Evolutionary conservation across 148 eudicot genomes (phyloP), one percentile per base, ranked within the genome.

Genomic region (Euryodendron excelsum): DNA sequence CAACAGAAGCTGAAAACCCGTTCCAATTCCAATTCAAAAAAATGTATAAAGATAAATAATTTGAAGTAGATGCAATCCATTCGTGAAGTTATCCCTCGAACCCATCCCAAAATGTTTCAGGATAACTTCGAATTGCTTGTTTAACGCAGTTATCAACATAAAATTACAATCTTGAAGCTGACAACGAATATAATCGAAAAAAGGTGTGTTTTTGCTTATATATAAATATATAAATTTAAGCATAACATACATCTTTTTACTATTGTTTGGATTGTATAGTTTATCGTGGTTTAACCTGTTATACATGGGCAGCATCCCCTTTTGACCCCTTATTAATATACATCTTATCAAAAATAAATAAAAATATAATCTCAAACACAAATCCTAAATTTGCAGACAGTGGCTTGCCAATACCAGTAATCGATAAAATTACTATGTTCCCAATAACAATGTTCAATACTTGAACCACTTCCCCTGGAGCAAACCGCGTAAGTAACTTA

Each of bases 1-100:
- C 59, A 78, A n/a, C 69, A 39, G 14, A 37, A 78, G 79, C 73
- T 1, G 12, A 67, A 50, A 45, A 9, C 15, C 21, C 34, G 27
- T 66, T 50, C 60, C 23, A 61, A 17, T 63, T 62, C 41, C 66
- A 52, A 23, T 37, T 70, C 61, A 37, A 66, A 58, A 21, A 13
- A 2, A 74, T 25, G 13, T 1, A 60, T 23, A 45, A 53, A 45
- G 41, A 45, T 9, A 28, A 23, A 72, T 21, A 20, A 13, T 25
- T 33, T n/a, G 18, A 14, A 50, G 25, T 33, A 71, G 18, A 20
- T 61, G 71, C 41, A 12, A 28, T 50, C 9, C 47, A 55, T 48
- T 47, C 37, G 61, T n/a, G 30, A 27, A 20, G 11, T 39, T 17
- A 60, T 18, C 53, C 33, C 34, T 45, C 30, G n/a, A 15, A 21